Percentiles rank a stretch among this genome's conserved stretches.
phyloP scores from a whole-genome alignment of 164 flowering plant species.

The Taxillus chinensis region DNA sequence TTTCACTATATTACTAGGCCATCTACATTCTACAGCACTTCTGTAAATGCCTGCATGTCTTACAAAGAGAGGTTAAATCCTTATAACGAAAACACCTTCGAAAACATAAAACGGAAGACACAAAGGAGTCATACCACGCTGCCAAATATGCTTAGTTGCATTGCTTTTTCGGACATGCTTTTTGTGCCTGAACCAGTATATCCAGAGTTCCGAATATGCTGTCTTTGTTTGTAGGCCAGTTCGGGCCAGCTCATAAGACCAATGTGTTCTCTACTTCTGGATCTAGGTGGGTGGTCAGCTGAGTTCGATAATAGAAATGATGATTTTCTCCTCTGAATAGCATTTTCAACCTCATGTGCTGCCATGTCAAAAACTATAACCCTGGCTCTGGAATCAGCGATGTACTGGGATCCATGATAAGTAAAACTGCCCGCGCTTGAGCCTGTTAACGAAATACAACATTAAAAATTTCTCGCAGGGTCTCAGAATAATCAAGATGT shows the following conservation, averaged over 20 bases:
- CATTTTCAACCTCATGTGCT: constrained; percentile 35
- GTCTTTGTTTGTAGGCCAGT: constrained; percentile 23
- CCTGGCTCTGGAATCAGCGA: constrained; percentile 72
- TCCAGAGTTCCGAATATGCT: constrained; percentile 19
- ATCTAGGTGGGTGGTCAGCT: constrained; percentile 34
- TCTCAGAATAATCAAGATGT: background rate
- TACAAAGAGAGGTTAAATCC: too few species aligned
- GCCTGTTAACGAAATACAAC: constrained; percentile 23
- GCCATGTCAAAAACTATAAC: constrained; percentile 58
- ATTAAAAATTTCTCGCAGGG: background rate
- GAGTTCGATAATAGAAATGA: constrained; percentile 32
- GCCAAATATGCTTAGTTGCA: constrained; percentile 65
- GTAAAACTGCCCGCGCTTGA: constrained; percentile 32
- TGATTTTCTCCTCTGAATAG: constrained; percentile 34
- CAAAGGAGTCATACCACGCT: constrained; percentile 43
- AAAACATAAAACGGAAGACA: background rate
- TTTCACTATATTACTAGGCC: too few species aligned
- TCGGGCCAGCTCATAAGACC: constrained; percentile 94
- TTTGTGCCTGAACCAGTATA: constrained; percentile 19
- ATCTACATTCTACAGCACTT: too few species aligned
- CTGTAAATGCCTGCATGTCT: too few species aligned
- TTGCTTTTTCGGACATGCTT: constrained; percentile 49
- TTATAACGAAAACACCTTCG: too few species aligned
- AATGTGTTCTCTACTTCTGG: constrained; percentile 42
- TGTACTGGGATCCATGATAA: constrained; percentile 42